Evolutionary conservation across 129 eudicot genomes (phyloP).

Genomic region (Logfia minima): DNA sequence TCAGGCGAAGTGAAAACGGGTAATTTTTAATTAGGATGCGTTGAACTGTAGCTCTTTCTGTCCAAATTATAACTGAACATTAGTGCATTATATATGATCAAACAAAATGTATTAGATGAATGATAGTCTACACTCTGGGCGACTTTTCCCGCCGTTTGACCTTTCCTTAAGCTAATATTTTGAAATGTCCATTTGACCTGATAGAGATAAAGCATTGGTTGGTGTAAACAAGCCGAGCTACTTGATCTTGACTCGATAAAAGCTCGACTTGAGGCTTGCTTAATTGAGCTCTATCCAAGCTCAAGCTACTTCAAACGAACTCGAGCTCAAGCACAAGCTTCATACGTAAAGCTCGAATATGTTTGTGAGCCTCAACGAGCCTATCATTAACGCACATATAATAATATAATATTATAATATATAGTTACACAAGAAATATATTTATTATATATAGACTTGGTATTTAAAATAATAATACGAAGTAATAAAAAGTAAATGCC

Average conservation of each 20-base stretch:
- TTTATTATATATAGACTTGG: no score
- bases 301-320: no score
- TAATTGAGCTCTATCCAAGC: no score
- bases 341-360: no score
- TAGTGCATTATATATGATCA: slow-evolving; percentile 3
- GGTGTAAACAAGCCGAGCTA: neutral
- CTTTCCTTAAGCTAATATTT: neutral
- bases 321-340: no score
- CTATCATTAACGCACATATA: no score
- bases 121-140: neutral
- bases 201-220: neutral
- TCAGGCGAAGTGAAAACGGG: slow-evolving; percentile 6
- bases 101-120: neutral
- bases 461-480: no score
- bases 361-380: no score
- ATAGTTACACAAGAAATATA: no score
- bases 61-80: neutral
- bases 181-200: neutral
- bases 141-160: neutral
- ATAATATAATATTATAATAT: no score
- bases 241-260: neutral
- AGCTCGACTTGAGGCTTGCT: neutral
- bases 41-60: neutral
- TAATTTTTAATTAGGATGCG: neutral
- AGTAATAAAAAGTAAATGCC: no score